phyloP scores from a whole-genome alignment of 768 basidiomycete species.

The Leccinum ochraceum region DNA sequence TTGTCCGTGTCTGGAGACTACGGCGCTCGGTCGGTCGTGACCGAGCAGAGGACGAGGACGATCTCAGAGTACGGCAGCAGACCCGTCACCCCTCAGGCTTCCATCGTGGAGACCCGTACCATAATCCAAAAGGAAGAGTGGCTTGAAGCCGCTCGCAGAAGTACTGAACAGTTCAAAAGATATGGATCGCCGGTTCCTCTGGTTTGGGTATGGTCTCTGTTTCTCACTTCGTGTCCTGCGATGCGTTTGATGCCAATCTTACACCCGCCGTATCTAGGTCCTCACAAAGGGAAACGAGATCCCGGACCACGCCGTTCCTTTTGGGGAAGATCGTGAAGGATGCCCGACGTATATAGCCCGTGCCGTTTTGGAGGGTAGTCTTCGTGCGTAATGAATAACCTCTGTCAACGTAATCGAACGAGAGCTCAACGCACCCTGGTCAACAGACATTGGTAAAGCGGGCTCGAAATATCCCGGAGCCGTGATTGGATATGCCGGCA shows the following conservation, averaged over 20 bases:
- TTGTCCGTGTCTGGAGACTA: constrained; percentile 15
- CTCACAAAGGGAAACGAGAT: constrained; percentile 31
- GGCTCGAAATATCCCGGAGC: constrained; percentile 35
- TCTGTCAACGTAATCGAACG: neutral
- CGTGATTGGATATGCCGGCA: constrained; percentile 36
- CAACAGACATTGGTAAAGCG: constrained; percentile 38
- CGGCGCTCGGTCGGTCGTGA: neutral
- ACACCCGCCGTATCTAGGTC: constrained; percentile 15
- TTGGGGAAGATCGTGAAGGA: constrained; percentile 34
- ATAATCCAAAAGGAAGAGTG: constrained; percentile 29
- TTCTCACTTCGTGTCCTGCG: neutral
- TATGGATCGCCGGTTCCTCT: constrained; percentile 32
- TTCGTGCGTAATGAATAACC: constrained; percentile 23
- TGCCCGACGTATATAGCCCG: constrained; percentile 30
- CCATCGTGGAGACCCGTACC: constrained; percentile 9
- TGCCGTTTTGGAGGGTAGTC: constrained; percentile 31
- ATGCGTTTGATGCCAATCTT: neutral
- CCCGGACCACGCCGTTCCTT: constrained; percentile 36
- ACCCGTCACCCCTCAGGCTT: constrained; percentile 14
- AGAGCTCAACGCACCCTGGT: neutral
- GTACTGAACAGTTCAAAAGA: constrained; percentile 30
- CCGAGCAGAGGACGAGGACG: constrained; percentile 20
- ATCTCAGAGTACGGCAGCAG: constrained; percentile 17
- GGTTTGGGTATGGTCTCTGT: constrained; percentile 27
- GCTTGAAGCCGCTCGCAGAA: constrained; percentile 29